Conservation (phyloP, 805 yeast genomes). For the Diddensiella santjacobensis region DNA sequence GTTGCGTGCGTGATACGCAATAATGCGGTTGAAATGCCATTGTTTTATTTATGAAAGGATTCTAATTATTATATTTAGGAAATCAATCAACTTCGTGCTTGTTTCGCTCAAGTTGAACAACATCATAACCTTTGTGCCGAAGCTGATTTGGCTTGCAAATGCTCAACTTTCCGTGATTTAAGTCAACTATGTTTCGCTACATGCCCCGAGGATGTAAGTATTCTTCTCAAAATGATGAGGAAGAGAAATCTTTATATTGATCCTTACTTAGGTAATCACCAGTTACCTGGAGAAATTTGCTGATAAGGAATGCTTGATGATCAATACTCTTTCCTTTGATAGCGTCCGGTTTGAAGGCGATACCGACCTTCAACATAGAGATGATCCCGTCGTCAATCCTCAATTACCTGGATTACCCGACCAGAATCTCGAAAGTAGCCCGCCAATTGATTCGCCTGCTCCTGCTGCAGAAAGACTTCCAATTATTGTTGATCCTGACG, state of each 20-base stretch:
- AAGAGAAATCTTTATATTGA: neutral
- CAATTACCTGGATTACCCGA: neutral
- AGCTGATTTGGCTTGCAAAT: conserved; percentile 9
- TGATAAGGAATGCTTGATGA: conserved; percentile 10
- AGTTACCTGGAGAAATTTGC: conserved; percentile 8
- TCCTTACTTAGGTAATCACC: neutral
- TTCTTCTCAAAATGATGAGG: too few species aligned
- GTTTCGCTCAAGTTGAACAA: conserved; percentile 9
- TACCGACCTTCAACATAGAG: conserved; percentile 19
- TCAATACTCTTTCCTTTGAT: conserved; percentile 6
- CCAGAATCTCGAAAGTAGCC: neutral
- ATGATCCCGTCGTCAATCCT: conserved; percentile 6
- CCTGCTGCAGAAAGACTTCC: neutral
- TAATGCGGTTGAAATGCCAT: neutral
- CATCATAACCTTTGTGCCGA: conserved; percentile 6
- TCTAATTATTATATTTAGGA: too few species aligned
- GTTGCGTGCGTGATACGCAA: neutral
- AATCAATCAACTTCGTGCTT: neutral
- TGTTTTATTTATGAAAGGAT: neutral
- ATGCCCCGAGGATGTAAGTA: conserved; percentile 11
- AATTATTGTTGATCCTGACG: neutral
- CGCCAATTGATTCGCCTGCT: too few species aligned
- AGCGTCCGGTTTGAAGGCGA: conserved; percentile 21
- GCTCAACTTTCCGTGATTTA: conserved; percentile 8
- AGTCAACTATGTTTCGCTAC: conserved; percentile 7